Percentiles rank a stretch among this genome's conserved stretches.
Conservation (phyloP, 768 basidiomycete genomes). For the Asterophora parasitica region DNA sequence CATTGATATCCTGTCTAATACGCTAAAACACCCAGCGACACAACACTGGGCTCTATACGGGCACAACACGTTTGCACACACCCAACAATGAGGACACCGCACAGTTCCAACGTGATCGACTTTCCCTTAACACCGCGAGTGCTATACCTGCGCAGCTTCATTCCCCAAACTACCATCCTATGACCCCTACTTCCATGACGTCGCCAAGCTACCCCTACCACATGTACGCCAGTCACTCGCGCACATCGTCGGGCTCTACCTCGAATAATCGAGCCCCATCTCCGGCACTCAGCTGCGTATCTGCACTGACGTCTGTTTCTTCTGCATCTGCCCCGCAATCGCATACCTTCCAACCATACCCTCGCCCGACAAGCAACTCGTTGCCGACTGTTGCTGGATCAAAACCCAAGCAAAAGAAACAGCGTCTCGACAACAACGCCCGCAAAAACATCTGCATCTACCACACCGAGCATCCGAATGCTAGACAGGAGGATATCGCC, state of each 20-base stretch:
- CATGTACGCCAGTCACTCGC: conserved; percentile 36
- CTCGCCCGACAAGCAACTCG: conserved; percentile 16
- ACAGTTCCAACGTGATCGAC: conserved; percentile 29
- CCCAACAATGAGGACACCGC: conserved; percentile 29
- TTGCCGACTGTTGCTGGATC: neutral
- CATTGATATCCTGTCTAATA: neutral
- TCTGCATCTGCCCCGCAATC: conserved; percentile 20
- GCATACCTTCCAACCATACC: conserved; percentile 15
- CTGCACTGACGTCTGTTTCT: conserved; percentile 50
- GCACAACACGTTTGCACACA: conserved; percentile 35
- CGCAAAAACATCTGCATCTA: conserved; percentile 72
- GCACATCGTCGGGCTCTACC: conserved; percentile 38
- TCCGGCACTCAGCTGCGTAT: conserved; percentile 55
- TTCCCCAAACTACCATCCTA: conserved; percentile 41
- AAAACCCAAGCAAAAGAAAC: conserved; percentile 53
- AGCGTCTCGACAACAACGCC: conserved; percentile 69
- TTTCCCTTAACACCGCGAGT: conserved; percentile 25
- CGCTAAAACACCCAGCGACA: conserved; percentile 15
- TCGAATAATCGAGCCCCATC: conserved; percentile 47
- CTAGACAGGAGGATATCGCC: conserved; percentile 84
- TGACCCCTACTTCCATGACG: conserved; percentile 40
- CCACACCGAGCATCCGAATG: conserved; percentile 56
- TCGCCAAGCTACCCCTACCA: conserved; percentile 41
- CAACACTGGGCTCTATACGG: conserved; percentile 29
- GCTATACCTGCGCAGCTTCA: conserved; percentile 24